Percentiles rank a stretch among this genome's conserved stretches.
phyloP scores from a whole-genome alignment of 2,329 filamentous ascomycete genomes.

The Penicillium oxalicum region DNA sequence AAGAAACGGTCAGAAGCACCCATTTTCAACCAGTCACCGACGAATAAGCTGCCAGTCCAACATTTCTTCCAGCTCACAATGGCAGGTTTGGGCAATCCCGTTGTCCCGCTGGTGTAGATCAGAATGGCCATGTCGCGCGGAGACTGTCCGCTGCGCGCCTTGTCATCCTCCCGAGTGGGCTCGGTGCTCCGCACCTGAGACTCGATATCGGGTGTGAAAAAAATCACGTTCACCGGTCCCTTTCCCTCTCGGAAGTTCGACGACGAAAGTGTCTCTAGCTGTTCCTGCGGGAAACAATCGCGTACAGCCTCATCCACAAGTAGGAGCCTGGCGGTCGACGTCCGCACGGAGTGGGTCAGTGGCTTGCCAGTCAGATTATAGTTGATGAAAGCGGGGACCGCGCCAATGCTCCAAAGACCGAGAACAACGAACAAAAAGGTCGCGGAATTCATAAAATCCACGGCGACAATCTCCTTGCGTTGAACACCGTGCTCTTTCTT shows the following conservation, averaged over 20 bases:
- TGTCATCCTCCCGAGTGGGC: constrained; percentile 54
- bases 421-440: constrained; percentile 69
- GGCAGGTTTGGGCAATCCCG: constrained; percentile 74
- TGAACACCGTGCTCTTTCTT: constrained; percentile 58
- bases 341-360: constrained; percentile 66
- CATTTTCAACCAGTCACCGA: constrained; percentile 53
- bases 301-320: constrained; percentile 64
- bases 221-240: constrained; percentile 51
- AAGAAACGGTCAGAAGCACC: constrained; percentile 63
- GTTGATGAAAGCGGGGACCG: constrained; percentile 79
- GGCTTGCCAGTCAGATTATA: constrained; percentile 71
- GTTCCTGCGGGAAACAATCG: constrained; percentile 43
- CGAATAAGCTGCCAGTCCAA: constrained; percentile 49
- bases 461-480: constrained; percentile 68
- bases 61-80: constrained; percentile 68
- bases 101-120: constrained; percentile 83
- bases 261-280: constrained; percentile 36
- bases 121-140: constrained; percentile 60
- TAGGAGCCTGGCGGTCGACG: constrained; percentile 60
- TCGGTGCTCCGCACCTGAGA: constrained; percentile 48
- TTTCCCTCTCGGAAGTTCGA: constrained; percentile 39
- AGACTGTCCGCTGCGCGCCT: constrained; percentile 47
- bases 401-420: constrained; percentile 76
- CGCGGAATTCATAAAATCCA: constrained; percentile 78
- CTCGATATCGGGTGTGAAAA: constrained; percentile 56